These are phyloP conservation scores for Naganishia randhawae DNA, from an alignment of 768 basidiomycete genomes.

Conservation along the genomic window DNA sequence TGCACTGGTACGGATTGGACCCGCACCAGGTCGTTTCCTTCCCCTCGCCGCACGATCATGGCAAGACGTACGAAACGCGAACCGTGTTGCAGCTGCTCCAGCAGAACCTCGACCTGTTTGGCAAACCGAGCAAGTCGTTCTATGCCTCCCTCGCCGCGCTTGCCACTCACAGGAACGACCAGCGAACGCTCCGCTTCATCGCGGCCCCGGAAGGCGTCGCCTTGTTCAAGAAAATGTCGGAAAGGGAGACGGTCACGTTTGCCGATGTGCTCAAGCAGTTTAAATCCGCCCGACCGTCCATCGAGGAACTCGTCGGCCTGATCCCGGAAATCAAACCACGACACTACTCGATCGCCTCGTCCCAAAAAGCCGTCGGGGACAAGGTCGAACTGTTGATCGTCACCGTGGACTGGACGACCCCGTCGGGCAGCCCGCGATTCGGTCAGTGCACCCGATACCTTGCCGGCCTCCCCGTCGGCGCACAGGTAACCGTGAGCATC, in stretches of 20 bases:
- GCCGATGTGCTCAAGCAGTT: slow-evolving; percentile 78
- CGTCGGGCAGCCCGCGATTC: slow-evolving; percentile 70
- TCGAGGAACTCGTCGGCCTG: slow-evolving; percentile 80
- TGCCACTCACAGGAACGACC: slow-evolving; percentile 67
- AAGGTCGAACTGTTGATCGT: slow-evolving; percentile 92
- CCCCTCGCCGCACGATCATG: slow-evolving; percentile 59
- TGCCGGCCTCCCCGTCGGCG: slow-evolving; percentile 72
- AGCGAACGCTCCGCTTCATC: slow-evolving; percentile 80
- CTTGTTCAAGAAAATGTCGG: slow-evolving; percentile 91
- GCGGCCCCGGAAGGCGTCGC: slow-evolving; percentile 83
- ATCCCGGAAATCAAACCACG: slow-evolving; percentile 94
- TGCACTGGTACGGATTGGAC: slow-evolving; percentile 84
- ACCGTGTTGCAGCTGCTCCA: slow-evolving; percentile 93
- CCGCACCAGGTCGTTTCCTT: slow-evolving; percentile 75
- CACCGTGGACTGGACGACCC: slow-evolving; percentile 88
- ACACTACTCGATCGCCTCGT: slow-evolving; percentile 96
- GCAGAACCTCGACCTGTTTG: slow-evolving; percentile 94
- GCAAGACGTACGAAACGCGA: slow-evolving; percentile 74
- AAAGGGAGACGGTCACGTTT: slow-evolving; percentile 91
- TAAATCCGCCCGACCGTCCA: slow-evolving; percentile 70
- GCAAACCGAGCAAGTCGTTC: slow-evolving; percentile 92
- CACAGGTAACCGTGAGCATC: slow-evolving; percentile 93
- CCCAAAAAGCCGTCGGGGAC: slow-evolving; percentile 90
- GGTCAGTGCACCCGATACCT: slow-evolving; percentile 98
- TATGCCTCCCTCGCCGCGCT: slow-evolving; percentile 78